Percentiles rank a stretch among this genome's conserved stretches.
Evolutionary conservation across 164 flowering plant species (phyloP).

Genomic region (Umbilicus rupestris): DNA sequence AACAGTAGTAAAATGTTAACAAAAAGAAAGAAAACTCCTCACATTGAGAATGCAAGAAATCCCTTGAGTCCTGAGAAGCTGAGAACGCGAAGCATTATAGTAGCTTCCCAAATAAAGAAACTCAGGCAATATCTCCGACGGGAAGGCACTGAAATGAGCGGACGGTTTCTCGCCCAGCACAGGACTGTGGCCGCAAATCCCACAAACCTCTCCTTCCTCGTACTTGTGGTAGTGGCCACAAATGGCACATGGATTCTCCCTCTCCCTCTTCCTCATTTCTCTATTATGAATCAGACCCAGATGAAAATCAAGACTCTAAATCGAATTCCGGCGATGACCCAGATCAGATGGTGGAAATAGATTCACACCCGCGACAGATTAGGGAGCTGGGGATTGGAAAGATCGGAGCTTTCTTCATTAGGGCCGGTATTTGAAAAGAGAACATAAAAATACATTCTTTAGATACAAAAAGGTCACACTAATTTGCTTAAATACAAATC

Average conservation of each 20-base stretch:
- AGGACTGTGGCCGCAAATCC: constrained; percentile 83
- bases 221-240: constrained; percentile 98
- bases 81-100: constrained; percentile 86
- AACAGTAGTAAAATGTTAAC: neutral
- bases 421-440: no score
- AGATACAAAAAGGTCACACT: no score
- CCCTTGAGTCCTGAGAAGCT: constrained; percentile 85
- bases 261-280: constrained; percentile 88
- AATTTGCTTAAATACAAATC: neutral
- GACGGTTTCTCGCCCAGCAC: constrained; percentile 27
- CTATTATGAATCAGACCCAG: neutral
- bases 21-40: constrained; percentile 12
- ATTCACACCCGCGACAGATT: no score
- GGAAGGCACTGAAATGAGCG: constrained; percentile 57
- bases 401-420: no score
- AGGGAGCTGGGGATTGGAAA: no score
- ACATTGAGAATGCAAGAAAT: constrained; percentile 86
- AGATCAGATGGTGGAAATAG: neutral
- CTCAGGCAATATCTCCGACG: constrained; percentile 81
- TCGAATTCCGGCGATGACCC: neutral
- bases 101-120: constrained; percentile 89
- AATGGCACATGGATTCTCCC: constrained; percentile 90
- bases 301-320: neutral
- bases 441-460: no score
- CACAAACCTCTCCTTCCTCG: constrained; percentile 89